Evolutionary conservation across 2,329 filamentous ascomycete genomes (phyloP).

Genomic region (Apiospora aurea): DNA sequence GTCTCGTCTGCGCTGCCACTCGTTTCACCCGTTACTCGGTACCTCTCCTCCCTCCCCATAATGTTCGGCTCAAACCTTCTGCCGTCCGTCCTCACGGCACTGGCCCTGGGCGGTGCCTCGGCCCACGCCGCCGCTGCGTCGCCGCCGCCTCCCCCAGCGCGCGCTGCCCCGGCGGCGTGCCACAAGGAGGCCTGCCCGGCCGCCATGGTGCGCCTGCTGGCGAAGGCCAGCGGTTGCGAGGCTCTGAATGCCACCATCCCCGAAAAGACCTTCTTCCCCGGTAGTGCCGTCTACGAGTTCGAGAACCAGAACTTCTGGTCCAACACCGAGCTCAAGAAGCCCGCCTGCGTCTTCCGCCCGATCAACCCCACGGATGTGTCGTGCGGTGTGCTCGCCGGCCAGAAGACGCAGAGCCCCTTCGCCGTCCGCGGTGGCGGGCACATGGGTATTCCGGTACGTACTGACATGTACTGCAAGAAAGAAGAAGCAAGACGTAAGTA

Average conservation of each 20-base stretch:
- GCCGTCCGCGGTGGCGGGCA: conserved; percentile 44
- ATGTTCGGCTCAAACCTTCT: conserved; percentile 12
- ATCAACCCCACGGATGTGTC: conserved; percentile 37
- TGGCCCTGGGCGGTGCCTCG: conserved; percentile 1
- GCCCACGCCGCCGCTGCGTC: conserved; percentile 14
- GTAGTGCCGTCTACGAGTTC: conserved; percentile 39
- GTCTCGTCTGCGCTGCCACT: conserved; percentile 3
- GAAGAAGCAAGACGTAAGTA: too few relatives aligned
- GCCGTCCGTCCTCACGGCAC: conserved; percentile 1
- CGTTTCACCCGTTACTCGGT: neutral
- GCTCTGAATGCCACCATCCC: conserved; percentile 27
- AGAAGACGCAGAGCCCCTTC: conserved; percentile 33
- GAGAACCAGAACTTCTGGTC: conserved; percentile 45
- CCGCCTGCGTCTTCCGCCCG: conserved; percentile 45
- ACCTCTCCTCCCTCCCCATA: neutral
- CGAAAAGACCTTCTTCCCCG: conserved; percentile 35
- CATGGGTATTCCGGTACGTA: conserved; percentile 41
- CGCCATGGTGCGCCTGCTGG: neutral
- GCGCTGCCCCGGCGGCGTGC: conserved; percentile 13
- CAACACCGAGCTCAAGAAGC: conserved; percentile 43
- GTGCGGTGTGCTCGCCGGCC: conserved; percentile 34
- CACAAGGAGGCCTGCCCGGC: conserved; percentile 7
- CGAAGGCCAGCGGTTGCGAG: conserved; percentile 23
- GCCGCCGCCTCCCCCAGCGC: conserved; percentile 1
- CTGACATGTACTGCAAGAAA: neutral